Base-by-base conservation (phyloP, 176 grass and related monocot genomes). In the Oryza officinalis region DNA sequence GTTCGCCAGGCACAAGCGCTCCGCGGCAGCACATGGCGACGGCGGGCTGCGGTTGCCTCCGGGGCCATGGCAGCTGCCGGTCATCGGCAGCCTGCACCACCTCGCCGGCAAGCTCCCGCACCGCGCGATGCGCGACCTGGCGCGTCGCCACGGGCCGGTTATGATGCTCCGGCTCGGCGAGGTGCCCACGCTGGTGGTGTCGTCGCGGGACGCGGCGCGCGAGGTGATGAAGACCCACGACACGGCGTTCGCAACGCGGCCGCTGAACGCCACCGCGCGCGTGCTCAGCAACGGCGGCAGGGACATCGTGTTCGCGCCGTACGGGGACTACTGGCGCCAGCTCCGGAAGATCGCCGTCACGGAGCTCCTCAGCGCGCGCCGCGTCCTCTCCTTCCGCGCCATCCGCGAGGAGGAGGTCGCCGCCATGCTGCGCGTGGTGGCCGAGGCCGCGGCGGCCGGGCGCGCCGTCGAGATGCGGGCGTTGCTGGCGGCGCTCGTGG, bases 21-120 rank as follows among this genome's bases (percentile, higher is more conserved):
- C n/a, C n/a, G n/a, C n/a, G n/a, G n/a, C n/a, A n/a, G n/a, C n/a
- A n/a, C n/a, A n/a, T n/a, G n/a, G n/a, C n/a, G n/a, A n/a, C n/a
- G n/a, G n/a, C n/a, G n/a, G n/a, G n/a, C n/a, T n/a, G n/a, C n/a
- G n/a, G n/a, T n/a, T n/a, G n/a, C n/a, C n/a, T 28, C 86, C 90
- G 2, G 86, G 86, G 14, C 90, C 90, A 0, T 86, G 71, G 66
- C 33, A 83, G 59, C 86, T 92, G 33, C 90, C 90, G 26, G 4
- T 92, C 23, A 28, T 92, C 11, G 90, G 90, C 68, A 83, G 78
- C 68, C 13, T 92, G 25, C 90, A 92, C 82, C 90, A 92, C 78
- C 27, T 92, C 30, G 28, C 41, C 22, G 77, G 86, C 0, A 2
- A 66, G n/a, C 86, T 83, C 18, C 86, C 80, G 12, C 83, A 89